A percentile compares a stretch with the other conserved stretches of the same genome.
Evolutionary conservation across 1,284 basidiomycete genomes (phyloP).

Genomic region (Ustilago hordei): DNA sequence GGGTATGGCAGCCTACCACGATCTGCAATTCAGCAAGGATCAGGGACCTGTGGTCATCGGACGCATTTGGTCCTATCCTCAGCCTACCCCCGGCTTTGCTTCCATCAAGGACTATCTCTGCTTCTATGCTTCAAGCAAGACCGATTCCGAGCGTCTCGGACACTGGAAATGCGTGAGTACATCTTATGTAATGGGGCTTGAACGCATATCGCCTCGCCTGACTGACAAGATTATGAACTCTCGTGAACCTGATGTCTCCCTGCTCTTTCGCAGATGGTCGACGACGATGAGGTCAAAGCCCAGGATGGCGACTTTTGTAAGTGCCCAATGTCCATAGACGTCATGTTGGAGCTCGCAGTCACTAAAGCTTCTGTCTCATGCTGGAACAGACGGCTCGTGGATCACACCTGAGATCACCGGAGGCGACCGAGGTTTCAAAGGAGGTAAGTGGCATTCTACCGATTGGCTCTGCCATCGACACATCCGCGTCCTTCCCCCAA

Average conservation of each 20-base stretch:
- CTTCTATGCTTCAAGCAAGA: conserved; percentile 63
- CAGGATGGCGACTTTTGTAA: conserved; percentile 67
- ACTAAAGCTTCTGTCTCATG: not conserved
- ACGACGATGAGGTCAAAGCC: conserved; percentile 60
- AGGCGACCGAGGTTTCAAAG: conserved; percentile 65
- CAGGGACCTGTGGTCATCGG: conserved; percentile 44
- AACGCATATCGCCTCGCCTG: not conserved
- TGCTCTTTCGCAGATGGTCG: conserved; percentile 43
- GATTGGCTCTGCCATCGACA: conserved; percentile 3
- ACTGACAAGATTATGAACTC: not conserved
- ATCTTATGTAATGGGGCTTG: no score
- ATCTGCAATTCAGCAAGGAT: conserved; percentile 51
- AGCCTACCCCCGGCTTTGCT: conserved; percentile 54
- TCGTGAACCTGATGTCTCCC: not conserved
- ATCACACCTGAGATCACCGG: conserved; percentile 67
- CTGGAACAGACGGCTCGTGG: conserved; percentile 59
- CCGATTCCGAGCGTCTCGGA: conserved; percentile 51
- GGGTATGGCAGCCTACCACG: conserved; percentile 63
- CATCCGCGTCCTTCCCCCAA: not conserved
- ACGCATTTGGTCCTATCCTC: conserved; percentile 64
- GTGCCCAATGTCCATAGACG: conserved; percentile 1
- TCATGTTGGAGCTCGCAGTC: no score
- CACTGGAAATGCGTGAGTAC: conserved; percentile 58
- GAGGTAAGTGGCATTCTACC: conserved; percentile 48
- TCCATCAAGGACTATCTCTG: conserved; percentile 64